A percentile compares a stretch with the other conserved stretches of the same genome.
These are phyloP conservation scores for Leucoagaricus sp. DNA, from an alignment of 1,284 basidiomycete species.

Conservation along the genomic window DNA sequence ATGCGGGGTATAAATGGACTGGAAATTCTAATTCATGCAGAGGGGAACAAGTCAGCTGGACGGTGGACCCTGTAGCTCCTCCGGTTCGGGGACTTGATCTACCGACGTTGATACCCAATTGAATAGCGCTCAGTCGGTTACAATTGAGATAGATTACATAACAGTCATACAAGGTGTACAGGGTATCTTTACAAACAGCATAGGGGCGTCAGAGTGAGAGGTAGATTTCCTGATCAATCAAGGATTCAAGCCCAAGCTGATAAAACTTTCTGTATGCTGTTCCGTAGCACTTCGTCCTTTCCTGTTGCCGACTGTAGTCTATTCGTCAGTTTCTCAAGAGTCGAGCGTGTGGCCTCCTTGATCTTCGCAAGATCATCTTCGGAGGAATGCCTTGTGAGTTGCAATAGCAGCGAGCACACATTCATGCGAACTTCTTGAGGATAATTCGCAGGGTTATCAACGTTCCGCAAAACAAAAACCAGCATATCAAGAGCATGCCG, in stretches of 20 bases:
- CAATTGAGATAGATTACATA: too few species aligned
- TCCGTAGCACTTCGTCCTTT: slow-evolving; percentile 49
- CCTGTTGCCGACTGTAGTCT: slow-evolving; percentile 31
- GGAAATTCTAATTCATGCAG: background rate
- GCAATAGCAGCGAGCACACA: slow-evolving; percentile 67
- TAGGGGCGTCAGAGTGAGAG: too few species aligned
- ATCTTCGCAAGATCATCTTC: slow-evolving; percentile 49
- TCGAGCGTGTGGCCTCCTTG: slow-evolving; percentile 49
- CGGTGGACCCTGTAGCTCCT: background rate
- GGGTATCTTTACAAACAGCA: slow-evolving; percentile 4
- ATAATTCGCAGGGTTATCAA: slow-evolving; percentile 53
- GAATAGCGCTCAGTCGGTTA: too few species aligned
- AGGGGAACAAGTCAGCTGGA: background rate
- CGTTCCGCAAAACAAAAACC: slow-evolving; percentile 55
- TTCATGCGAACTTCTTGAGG: slow-evolving; percentile 74
- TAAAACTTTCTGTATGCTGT: slow-evolving; percentile 31
- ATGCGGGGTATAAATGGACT: background rate
- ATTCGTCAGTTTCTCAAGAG: slow-evolving; percentile 52
- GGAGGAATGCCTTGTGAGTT: slow-evolving; percentile 55
- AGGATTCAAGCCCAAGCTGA: slow-evolving; percentile 8
- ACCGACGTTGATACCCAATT: too few species aligned
- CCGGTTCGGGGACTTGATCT: too few species aligned
- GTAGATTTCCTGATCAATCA: background rate
- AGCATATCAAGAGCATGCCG: slow-evolving; percentile 67
- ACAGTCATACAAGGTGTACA: too few species aligned